These are phyloP conservation scores for Pseudophaeomoniella oleicola DNA, from an alignment of 2,329 filamentous ascomycete species.

Conservation along the genomic window DNA sequence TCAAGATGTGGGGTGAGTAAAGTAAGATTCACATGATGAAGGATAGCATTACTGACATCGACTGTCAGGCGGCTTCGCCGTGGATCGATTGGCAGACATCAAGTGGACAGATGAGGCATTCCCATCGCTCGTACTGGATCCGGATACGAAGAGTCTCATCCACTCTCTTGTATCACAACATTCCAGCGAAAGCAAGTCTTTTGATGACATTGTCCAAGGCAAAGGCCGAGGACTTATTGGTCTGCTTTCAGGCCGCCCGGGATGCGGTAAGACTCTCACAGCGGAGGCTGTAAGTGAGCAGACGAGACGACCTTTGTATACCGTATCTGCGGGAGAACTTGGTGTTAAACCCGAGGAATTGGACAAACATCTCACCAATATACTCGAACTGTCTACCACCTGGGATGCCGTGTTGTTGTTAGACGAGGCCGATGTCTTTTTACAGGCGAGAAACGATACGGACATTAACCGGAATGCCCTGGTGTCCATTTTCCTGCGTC, in stretches of 20 bases:
- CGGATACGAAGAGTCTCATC: background rate
- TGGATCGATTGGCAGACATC: background rate
- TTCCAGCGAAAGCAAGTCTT: background rate
- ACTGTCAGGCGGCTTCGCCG: background rate
- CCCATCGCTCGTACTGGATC: background rate
- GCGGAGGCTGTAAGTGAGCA: constrained; percentile 52
- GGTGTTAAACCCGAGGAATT: constrained; percentile 1
- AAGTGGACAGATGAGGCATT: background rate
- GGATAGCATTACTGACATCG: background rate
- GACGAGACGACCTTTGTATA: constrained; percentile 7
- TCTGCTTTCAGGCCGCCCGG: constrained; percentile 11
- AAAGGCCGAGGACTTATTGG: constrained; percentile 10
- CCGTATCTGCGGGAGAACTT: constrained; percentile 6
- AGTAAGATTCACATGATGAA: background rate
- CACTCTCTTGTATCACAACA: background rate
- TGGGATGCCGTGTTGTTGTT: background rate
- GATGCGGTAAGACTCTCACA: constrained; percentile 49
- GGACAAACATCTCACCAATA: constrained; percentile 7
- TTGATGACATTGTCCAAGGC: constrained; percentile 7
- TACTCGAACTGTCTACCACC: constrained; percentile 7
- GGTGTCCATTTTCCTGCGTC: constrained; percentile 12
- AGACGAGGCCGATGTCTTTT: constrained; percentile 8
- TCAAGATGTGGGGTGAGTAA: background rate
- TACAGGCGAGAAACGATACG: constrained; percentile 4
- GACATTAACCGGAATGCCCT: constrained; percentile 11